phyloP scores from a whole-genome alignment of 2,329 filamentous ascomycete species.

The Sporothrix pseudoabietina region DNA sequence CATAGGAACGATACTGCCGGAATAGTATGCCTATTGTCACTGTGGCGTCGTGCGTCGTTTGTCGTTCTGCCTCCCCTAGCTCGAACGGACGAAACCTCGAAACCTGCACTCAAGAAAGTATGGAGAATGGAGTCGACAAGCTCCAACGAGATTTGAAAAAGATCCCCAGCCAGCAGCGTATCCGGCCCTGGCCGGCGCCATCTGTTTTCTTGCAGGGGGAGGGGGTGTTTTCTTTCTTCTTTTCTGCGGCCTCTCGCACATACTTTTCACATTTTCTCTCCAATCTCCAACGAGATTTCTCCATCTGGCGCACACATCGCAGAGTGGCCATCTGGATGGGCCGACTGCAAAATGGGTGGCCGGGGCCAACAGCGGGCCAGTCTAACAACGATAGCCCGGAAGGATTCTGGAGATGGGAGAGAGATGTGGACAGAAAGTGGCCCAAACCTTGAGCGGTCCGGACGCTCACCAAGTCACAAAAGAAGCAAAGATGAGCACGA shows the following conservation, averaged over 20 bases:
- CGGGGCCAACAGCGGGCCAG: conserved; percentile 8
- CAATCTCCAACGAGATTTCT: background rate
- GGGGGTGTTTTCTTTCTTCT: background rate
- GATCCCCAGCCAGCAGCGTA: background rate
- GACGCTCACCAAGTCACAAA: background rate
- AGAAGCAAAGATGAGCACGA: background rate
- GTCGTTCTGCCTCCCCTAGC: background rate
- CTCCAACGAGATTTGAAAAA: background rate
- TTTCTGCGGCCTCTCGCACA: background rate
- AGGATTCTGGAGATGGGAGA: conserved; percentile 14
- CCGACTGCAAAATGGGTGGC: background rate
- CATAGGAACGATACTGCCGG: background rate
- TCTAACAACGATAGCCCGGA: background rate
- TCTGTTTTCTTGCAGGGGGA: background rate
- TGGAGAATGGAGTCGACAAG: background rate
- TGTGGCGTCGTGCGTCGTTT: background rate
- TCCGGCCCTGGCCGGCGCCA: conserved; percentile 13
- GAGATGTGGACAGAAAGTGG: background rate
- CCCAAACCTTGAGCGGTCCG: background rate
- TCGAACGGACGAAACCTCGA: background rate
- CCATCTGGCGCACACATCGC: conserved; percentile 11
- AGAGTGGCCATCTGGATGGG: background rate
- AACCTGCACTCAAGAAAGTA: background rate
- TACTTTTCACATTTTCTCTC: background rate
- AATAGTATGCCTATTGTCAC: background rate